Evolutionary conservation across 306 rosid species (phyloP).

Genomic region (Elaeagnus macrophylla): DNA sequence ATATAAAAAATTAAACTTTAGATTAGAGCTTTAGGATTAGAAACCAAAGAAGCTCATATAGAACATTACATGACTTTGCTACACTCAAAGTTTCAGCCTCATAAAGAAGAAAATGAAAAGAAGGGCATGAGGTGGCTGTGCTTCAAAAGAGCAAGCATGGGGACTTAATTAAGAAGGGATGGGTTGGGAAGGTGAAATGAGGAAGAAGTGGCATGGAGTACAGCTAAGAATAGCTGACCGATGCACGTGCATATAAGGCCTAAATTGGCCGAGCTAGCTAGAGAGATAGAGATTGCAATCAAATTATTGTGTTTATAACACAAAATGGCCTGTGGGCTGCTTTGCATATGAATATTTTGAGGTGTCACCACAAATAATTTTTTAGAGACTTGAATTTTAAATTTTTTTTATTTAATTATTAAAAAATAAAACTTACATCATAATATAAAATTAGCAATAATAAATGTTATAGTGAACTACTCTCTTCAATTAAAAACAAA

Average conservation of each 20-base stretch:
- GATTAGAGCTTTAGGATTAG: no score
- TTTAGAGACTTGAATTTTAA: no score
- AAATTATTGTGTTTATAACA: conserved; percentile 29
- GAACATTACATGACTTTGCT: no score
- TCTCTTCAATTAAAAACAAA: no score
- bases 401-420: no score
- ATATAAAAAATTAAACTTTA: no score
- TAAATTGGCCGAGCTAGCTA: background rate
- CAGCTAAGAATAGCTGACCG: conserved; percentile 48
- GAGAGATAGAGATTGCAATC: conserved; percentile 23
- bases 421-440: no score
- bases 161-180: conserved; percentile 41
- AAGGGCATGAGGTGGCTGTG: conserved; percentile 13
- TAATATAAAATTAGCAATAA: no score
- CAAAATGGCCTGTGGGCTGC: conserved; percentile 21
- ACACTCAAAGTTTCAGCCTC: no score
- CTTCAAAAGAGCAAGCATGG: conserved; percentile 74
- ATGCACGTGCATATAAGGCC: conserved; percentile 38
- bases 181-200: conserved; percentile 28
- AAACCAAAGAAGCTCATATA: no score
- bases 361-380: conserved; percentile 32
- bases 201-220: conserved; percentile 16
- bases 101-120: no score
- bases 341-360: conserved; percentile 15
- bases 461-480: no score